Conservation (phyloP, 164 flowering plant species). For the Berberis thunbergii region DNA sequence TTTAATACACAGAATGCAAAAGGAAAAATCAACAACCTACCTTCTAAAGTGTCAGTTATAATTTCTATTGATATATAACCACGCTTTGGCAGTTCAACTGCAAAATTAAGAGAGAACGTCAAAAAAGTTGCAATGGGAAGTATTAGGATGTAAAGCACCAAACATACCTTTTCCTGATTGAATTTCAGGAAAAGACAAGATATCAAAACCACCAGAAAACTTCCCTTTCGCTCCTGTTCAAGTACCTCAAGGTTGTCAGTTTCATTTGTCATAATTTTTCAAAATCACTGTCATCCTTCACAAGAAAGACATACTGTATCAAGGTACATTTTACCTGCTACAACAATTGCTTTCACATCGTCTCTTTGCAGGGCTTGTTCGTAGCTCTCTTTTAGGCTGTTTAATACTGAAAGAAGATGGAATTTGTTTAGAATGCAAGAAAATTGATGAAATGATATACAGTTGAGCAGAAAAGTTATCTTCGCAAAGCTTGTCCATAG, state of each 20-base stretch:
- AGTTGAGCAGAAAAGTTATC: not conserved
- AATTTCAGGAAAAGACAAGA: conserved; percentile 49
- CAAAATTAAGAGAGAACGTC: conserved; percentile 4
- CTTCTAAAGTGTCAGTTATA: conserved; percentile 63
- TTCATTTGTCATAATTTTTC: not conserved
- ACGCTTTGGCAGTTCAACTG: conserved; percentile 47
- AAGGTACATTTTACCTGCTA: conserved; percentile 52
- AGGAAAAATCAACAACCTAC: conserved; percentile 18
- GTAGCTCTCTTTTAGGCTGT: conserved; percentile 54
- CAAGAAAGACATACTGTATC: not conserved
- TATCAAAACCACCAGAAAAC: conserved; percentile 93
- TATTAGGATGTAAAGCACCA: not conserved
- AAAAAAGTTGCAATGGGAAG: not conserved
- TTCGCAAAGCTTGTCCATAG: no score
- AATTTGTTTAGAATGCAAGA: not conserved
- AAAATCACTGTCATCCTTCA: not conserved
- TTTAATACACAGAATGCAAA: no score
- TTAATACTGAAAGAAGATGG: conserved; percentile 36
- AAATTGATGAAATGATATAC: not conserved
- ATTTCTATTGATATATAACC: conserved; percentile 65
- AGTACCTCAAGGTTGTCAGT: conserved; percentile 5
- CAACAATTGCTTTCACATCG: conserved; percentile 91
- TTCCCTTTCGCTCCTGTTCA: conserved; percentile 59
- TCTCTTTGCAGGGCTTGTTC: conserved; percentile 63
- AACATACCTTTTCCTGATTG: conserved; percentile 44